A percentile compares a stretch with the other conserved stretches of the same genome.
phyloP scores from a whole-genome alignment of 345 rosid species.

The Cardamine resedifolia region DNA sequence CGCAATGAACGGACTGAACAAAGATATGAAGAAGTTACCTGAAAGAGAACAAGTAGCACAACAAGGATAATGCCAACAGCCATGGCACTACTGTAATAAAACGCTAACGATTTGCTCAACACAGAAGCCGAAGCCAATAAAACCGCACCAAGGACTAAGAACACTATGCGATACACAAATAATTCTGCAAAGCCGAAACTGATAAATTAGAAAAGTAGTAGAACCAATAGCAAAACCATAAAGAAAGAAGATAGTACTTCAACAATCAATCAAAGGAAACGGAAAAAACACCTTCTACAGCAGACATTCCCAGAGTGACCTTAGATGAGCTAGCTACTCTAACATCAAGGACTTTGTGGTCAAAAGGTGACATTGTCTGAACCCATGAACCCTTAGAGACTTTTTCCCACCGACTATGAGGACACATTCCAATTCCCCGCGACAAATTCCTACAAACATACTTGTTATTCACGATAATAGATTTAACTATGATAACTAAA shows the following conservation, averaged over 20 bases:
- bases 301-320: conserved; percentile 51
- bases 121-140: conserved; percentile 61
- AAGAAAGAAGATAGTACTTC: not conserved
- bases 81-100: conserved; percentile 95
- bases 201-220: not conserved
- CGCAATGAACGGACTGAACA: not conserved
- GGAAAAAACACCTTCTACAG: conserved; percentile 56
- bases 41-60: conserved; percentile 76
- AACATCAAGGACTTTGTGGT: conserved; percentile 70
- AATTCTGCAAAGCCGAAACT: conserved; percentile 51
- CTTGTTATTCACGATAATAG: no score
- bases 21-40: conserved; percentile 46
- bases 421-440: conserved; percentile 75
- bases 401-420: conserved; percentile 76
- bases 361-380: conserved; percentile 86
- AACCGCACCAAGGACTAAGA: conserved; percentile 60
- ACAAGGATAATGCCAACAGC: conserved; percentile 87
- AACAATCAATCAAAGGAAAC: not conserved
- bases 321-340: conserved; percentile 49
- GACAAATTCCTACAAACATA: conserved; percentile 65
- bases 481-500: not conserved
- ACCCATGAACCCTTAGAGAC: conserved; percentile 70
- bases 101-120: conserved; percentile 72
- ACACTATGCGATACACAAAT: conserved; percentile 58
- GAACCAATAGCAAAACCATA: conserved; percentile 16